Evolutionary conservation across 257 asterid species (phyloP).

Genomic region (Solanum sparsipilum): DNA sequence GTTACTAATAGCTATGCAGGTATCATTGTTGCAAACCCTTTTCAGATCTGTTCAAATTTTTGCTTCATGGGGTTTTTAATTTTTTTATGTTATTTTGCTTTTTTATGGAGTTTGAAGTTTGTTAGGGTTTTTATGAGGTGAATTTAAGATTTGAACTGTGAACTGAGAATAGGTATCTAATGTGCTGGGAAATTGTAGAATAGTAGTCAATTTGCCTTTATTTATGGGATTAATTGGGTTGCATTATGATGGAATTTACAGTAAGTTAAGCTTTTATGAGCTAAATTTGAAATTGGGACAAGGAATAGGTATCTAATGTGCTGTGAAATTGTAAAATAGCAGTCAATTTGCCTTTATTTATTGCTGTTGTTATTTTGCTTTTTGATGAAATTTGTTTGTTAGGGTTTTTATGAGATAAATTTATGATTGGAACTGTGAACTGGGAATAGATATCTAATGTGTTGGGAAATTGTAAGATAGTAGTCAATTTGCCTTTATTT

Average conservation of each 20-base stretch:
- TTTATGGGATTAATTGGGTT: background rate
- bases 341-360: background rate
- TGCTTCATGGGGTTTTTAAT: background rate
- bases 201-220: background rate
- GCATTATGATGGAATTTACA: background rate
- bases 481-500: background rate
- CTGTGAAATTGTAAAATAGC: background rate
- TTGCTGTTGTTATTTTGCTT: background rate
- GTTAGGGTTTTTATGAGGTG: background rate
- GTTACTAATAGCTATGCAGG: conserved; percentile 97
- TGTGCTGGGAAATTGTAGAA: background rate
- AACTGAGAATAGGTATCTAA: background rate
- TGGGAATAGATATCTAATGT: background rate
- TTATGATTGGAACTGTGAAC: background rate
- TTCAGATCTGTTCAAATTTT: conserved; percentile 29
- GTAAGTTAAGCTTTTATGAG: background rate
- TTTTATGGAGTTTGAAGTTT: background rate
- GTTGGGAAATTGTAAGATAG: background rate
- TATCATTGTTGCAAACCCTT: background rate
- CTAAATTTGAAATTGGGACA: no score
- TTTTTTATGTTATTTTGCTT: background rate
- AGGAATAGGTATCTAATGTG: background rate
- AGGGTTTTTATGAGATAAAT: background rate
- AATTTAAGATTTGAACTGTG: background rate
- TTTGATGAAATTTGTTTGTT: background rate